phyloP scores from a whole-genome alignment of 768 basidiomycete genomes.

The Leccinum uliginosum region DNA sequence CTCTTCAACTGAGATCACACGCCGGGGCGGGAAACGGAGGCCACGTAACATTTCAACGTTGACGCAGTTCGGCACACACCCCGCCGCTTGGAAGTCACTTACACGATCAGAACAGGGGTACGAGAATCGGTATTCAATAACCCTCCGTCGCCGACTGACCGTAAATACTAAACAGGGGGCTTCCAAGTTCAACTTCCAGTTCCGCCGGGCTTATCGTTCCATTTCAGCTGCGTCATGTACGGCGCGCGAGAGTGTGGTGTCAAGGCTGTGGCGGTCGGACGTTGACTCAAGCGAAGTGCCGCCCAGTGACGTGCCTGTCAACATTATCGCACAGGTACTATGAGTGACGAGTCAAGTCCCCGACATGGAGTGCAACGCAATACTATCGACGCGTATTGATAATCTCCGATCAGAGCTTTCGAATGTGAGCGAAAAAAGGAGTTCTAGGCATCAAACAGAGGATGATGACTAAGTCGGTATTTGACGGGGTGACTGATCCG shows the following conservation, averaged over 20 bases:
- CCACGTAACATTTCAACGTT: neutral
- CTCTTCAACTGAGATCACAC: neutral
- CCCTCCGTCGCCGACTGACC: neutral
- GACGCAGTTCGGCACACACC: no score
- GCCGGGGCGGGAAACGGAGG: neutral
- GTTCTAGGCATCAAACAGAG: no score
- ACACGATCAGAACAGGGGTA: no score
- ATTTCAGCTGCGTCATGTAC: neutral
- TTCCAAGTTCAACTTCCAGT: no score
- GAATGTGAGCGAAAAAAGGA: no score
- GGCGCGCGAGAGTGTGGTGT: neutral
- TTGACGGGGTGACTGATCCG: conserved; percentile 2
- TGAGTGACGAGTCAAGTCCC: no score
- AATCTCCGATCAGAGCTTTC: no score
- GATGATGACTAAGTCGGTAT: neutral
- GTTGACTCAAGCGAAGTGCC: neutral
- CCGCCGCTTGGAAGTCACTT: neutral
- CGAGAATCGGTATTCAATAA: neutral
- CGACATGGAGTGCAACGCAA: no score
- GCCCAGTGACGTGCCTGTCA: neutral
- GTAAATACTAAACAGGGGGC: neutral
- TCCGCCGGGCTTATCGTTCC: neutral
- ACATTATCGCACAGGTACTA: neutral
- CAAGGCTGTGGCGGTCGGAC: neutral
- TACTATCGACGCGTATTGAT: no score